A percentile compares a stretch with the other conserved stretches of the same genome.
Conservation (phyloP, 768 basidiomycete genomes). For the Phylloporus scabripes region DNA sequence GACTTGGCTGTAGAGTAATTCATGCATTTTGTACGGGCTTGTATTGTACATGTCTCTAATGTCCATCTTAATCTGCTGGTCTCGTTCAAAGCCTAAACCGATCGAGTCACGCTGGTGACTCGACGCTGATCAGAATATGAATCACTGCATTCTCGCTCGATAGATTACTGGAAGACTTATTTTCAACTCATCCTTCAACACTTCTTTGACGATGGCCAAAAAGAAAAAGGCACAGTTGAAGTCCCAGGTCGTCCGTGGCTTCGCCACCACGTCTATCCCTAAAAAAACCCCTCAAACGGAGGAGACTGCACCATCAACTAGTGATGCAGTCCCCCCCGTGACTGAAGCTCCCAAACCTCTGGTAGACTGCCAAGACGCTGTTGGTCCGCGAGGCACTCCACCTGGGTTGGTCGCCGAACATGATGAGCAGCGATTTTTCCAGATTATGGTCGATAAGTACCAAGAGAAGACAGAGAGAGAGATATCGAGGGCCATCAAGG, state of each 20-base stretch:
- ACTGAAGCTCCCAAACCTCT: conserved; percentile 5
- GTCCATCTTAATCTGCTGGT: conserved; percentile 7
- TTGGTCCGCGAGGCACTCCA: conserved; percentile 1
- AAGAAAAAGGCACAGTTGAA: conserved; percentile 83
- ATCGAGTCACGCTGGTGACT: neutral
- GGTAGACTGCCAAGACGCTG: conserved; percentile 2
- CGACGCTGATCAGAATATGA: neutral
- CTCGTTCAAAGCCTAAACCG: neutral
- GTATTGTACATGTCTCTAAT: conserved; percentile 31
- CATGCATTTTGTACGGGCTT: conserved; percentile 24
- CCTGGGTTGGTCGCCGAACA: conserved; percentile 32
- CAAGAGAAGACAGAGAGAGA: conserved; percentile 91
- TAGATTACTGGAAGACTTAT: neutral
- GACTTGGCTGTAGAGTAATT: conserved; percentile 27
- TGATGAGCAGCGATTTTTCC: conserved; percentile 54
- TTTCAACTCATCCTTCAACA: neutral
- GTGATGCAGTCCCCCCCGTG: conserved; percentile 4
- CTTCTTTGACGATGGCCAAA: conserved; percentile 53
- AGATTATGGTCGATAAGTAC: conserved; percentile 69
- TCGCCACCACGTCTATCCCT: conserved; percentile 77
- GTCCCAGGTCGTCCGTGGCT: conserved; percentile 60
- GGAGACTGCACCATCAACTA: conserved; percentile 16
- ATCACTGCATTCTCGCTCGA: neutral
- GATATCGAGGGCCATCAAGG: conserved; percentile 66
- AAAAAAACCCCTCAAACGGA: conserved; percentile 53